phyloP scores from a whole-genome alignment of 2,329 filamentous ascomycete genomes.

The Chrysosporium keratinophilum region DNA sequence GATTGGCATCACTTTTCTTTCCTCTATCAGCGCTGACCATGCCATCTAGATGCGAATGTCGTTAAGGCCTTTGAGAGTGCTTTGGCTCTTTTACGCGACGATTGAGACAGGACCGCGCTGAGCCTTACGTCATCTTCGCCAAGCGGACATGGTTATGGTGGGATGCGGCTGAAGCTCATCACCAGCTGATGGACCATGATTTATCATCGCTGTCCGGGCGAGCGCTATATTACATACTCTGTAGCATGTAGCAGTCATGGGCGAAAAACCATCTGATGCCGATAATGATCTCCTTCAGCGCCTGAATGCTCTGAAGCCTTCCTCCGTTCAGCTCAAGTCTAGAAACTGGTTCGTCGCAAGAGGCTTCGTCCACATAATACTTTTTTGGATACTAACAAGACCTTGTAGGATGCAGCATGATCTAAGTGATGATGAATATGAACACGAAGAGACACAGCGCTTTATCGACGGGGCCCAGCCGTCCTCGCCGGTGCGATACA shows the following conservation, averaged over 20 bases:
- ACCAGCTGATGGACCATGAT: background rate
- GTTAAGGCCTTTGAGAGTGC: constrained; percentile 41
- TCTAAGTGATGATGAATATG: constrained; percentile 2
- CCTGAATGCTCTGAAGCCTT: constrained; percentile 28
- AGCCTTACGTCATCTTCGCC: constrained; percentile 13
- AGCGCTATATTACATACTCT: background rate
- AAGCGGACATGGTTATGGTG: background rate
- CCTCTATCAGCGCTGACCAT: constrained; percentile 2
- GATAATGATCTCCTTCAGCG: constrained; percentile 25
- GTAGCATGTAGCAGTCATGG: constrained; percentile 16
- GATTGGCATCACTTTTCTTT: background rate
- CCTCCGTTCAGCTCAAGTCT: constrained; percentile 24
- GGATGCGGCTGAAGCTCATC: background rate
- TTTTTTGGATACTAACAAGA: constrained; percentile 11
- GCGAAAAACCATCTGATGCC: constrained; percentile 16
- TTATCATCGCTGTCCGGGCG: background rate
- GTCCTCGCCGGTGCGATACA: background rate
- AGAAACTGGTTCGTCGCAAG: constrained; percentile 19
- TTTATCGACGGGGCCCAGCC: background rate
- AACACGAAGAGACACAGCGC: background rate
- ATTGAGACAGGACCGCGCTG: constrained; percentile 16
- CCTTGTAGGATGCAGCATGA: constrained; percentile 6
- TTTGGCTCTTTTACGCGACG: constrained; percentile 34
- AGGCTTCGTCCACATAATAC: background rate
- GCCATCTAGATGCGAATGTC: constrained; percentile 33